Evolutionary conservation across 495 filamentous ascomycete species (phyloP).

Genomic region (Chlorociboria aeruginascens): DNA sequence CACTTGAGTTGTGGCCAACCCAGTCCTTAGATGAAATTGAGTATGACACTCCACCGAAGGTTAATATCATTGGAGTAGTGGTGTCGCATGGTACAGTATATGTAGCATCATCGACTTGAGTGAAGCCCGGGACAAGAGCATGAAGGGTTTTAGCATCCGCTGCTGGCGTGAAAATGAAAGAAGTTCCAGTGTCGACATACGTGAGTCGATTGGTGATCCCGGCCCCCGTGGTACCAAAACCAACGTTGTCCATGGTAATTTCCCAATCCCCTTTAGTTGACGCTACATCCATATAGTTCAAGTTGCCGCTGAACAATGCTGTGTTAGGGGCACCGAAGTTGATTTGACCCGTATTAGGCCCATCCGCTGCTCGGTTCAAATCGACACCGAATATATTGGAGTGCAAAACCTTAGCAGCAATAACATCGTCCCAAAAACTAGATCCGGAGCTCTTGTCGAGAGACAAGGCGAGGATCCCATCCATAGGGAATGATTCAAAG

Average conservation of each 20-base stretch:
- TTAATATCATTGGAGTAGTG: conserved; percentile 37
- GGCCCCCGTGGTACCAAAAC: conserved; percentile 41
- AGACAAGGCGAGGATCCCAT: conserved; percentile 77
- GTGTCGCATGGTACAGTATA: conserved; percentile 61
- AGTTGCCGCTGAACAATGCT: conserved; percentile 49
- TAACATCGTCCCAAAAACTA: conserved; percentile 51
- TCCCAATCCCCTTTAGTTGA: conserved; percentile 43
- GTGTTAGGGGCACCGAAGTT: conserved; percentile 63
- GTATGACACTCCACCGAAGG: conserved; percentile 48
- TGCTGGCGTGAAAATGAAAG: conserved; percentile 56
- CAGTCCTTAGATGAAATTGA: conserved; percentile 57
- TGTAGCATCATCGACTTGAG: conserved; percentile 28
- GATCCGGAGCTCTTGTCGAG: conserved; percentile 35
- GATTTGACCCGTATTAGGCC: conserved; percentile 57
- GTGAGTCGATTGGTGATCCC: conserved; percentile 40
- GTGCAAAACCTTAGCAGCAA: conserved; percentile 40
- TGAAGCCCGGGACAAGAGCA: conserved; percentile 48
- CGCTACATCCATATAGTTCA: conserved; percentile 40
- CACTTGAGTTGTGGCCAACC: conserved; percentile 33
- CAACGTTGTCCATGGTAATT: conserved; percentile 51
- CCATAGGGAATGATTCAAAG: conserved; percentile 66
- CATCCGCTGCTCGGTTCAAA: conserved; percentile 50
- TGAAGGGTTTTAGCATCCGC: conserved; percentile 54
- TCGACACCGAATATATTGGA: conserved; percentile 58
- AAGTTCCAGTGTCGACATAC: conserved; percentile 75